Conservation (phyloP, 495 filamentous ascomycete genomes). For the Penicillium dipodomyicola region DNA sequence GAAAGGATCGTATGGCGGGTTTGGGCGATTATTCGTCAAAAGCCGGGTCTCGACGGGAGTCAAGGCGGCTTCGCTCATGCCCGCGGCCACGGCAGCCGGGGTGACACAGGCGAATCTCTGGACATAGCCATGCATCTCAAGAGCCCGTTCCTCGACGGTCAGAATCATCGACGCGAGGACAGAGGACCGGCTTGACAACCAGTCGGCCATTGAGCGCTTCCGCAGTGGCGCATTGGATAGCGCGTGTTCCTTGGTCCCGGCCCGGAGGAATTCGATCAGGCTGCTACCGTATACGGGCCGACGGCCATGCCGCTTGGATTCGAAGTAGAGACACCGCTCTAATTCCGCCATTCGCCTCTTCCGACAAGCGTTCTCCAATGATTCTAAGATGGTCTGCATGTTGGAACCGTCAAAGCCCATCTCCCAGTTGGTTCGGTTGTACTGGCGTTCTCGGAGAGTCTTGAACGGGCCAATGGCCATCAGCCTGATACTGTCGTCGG, state of each 20-base stretch:
- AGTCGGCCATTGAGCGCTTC: constrained; percentile 56
- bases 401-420: constrained; percentile 60
- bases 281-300: constrained; percentile 77
- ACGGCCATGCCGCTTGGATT: constrained; percentile 75
- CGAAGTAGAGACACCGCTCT: constrained; percentile 75
- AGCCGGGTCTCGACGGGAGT: constrained; percentile 62
- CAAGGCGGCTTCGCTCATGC: constrained; percentile 66
- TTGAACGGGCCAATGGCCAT: constrained; percentile 62
- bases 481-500: constrained; percentile 60
- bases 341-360: constrained; percentile 75
- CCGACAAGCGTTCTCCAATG: constrained; percentile 67
- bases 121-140: constrained; percentile 68
- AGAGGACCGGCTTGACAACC: constrained; percentile 69
- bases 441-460: constrained; percentile 61
- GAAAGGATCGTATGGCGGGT: constrained; percentile 73
- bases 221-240: constrained; percentile 39
- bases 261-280: constrained; percentile 66
- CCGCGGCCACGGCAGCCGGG: constrained; percentile 77
- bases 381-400: constrained; percentile 66
- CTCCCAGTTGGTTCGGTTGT: constrained; percentile 57
- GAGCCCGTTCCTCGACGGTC: constrained; percentile 68
- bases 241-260: constrained; percentile 52
- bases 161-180: constrained; percentile 70
- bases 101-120: constrained; percentile 89
- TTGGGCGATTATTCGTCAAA: constrained; percentile 47